phyloP scores from a whole-genome alignment of 768 basidiomycete species.

The Russula ochroleuca region DNA sequence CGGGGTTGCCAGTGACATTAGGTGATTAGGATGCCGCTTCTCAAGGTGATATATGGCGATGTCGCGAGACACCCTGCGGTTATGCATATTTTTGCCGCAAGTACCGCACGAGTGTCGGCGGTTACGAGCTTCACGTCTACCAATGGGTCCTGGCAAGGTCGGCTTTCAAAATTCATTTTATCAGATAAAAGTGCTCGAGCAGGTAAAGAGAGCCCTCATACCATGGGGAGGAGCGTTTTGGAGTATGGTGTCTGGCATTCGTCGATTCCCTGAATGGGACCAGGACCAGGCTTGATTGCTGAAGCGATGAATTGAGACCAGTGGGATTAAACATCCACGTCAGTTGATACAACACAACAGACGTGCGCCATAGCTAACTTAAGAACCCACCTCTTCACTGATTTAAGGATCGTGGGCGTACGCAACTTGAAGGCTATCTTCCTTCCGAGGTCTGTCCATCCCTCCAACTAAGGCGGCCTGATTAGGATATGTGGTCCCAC shows the following conservation, averaged over 20 bases:
- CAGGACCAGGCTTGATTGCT: no score
- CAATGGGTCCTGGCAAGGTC: no score
- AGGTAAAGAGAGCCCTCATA: no score
- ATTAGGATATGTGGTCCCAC: not conserved
- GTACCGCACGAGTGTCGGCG: not conserved
- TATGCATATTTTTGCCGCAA: not conserved
- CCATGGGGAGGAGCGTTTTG: no score
- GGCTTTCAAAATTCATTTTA: no score
- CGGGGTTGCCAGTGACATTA: not conserved
- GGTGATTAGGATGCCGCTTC: not conserved
- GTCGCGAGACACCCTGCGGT: not conserved
- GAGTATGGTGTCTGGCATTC: no score
- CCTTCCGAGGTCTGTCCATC: no score
- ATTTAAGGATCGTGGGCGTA: no score
- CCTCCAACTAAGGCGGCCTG: not conserved
- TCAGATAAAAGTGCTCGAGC: no score
- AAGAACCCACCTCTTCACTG: not conserved
- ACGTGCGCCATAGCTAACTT: not conserved
- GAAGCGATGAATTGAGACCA: not conserved
- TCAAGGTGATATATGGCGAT: not conserved
- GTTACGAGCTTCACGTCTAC: not conserved
- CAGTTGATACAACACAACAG: no score
- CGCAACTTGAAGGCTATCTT: no score
- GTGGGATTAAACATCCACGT: not conserved
- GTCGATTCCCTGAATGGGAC: not conserved